Conservation (phyloP, 2,329 filamentous ascomycete genomes). For the Cytospora schulzeri region DNA sequence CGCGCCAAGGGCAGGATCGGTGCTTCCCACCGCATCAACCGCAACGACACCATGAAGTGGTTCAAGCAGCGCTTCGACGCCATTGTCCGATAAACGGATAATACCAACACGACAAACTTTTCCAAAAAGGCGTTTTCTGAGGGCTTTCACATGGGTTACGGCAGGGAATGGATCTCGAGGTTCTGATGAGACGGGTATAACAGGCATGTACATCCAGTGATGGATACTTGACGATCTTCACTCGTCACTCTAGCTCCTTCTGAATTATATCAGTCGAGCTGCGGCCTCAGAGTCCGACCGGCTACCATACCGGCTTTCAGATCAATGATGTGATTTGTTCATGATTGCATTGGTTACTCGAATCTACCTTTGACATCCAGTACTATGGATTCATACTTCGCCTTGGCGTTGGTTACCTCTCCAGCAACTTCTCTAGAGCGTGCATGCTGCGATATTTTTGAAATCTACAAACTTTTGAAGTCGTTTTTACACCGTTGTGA, state of each 20-base stretch:
- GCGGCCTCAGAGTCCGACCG: conserved; percentile 76
- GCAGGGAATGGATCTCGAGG: conserved; percentile 31
- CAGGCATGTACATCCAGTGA: conserved; percentile 43
- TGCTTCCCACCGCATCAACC: conserved; percentile 88
- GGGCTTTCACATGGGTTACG: conserved; percentile 30
- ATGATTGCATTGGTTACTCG: background rate
- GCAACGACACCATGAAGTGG: conserved; percentile 96
- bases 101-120: conserved; percentile 25
- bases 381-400: background rate
- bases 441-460: background rate
- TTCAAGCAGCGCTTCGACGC: conserved; percentile 90
- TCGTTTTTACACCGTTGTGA: background rate
- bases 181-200: conserved; percentile 35
- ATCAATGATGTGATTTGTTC: conserved; percentile 20
- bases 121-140: conserved; percentile 34
- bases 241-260: conserved; percentile 56
- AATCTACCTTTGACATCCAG: background rate
- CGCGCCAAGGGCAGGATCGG: conserved; percentile 87
- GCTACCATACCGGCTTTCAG: conserved; percentile 65
- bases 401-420: background rate
- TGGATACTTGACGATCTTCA: conserved; percentile 45
- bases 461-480: background rate
- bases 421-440: background rate
- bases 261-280: conserved; percentile 58
- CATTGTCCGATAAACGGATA: conserved; percentile 85